These are phyloP conservation scores for Pichia sp. DNA, from an alignment of 1,139 yeast genomes.

Conservation along the genomic window DNA sequence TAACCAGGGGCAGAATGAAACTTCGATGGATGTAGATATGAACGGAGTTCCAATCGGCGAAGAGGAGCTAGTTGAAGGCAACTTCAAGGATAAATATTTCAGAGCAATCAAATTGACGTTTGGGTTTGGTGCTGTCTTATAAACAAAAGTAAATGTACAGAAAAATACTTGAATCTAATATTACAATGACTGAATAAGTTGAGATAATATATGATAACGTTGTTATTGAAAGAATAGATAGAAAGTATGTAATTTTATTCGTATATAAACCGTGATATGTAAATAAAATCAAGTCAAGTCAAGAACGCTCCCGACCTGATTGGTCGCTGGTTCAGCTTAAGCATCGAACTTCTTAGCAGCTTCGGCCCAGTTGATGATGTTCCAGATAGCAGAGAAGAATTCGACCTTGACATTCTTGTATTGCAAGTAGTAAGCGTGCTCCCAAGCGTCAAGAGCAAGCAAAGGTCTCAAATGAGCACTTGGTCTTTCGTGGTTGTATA, in stretches of 20 bases:
- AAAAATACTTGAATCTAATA: background rate
- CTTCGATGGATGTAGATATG: constrained; percentile 73
- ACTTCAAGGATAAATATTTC: constrained; percentile 85
- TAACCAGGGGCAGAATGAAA: constrained; percentile 75
- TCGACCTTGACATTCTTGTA: constrained; percentile 92
- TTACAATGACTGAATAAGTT: background rate
- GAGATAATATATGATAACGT: background rate
- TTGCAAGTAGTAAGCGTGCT: constrained; percentile 95
- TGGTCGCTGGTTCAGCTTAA: constrained; percentile 9
- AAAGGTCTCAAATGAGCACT: constrained; percentile 70
- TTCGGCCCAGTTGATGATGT: constrained; percentile 93
- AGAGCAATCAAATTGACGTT: constrained; percentile 84
- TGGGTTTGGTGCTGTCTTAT: constrained; percentile 86
- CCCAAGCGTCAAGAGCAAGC: constrained; percentile 97
- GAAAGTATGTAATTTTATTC: background rate
- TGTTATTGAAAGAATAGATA: background rate
- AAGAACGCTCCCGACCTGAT: background rate
- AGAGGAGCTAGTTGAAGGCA: constrained; percentile 79
- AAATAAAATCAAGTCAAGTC: background rate
- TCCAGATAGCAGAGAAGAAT: constrained; percentile 96
- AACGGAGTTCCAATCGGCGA: constrained; percentile 96
- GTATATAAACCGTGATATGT: background rate
- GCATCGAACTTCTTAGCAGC: constrained; percentile 64
- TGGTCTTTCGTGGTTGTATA: constrained; percentile 88
- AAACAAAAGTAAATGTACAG: constrained; percentile 13